phyloP scores from a whole-genome alignment of 768 basidiomycete genomes.

The Galerina sulciceps region DNA sequence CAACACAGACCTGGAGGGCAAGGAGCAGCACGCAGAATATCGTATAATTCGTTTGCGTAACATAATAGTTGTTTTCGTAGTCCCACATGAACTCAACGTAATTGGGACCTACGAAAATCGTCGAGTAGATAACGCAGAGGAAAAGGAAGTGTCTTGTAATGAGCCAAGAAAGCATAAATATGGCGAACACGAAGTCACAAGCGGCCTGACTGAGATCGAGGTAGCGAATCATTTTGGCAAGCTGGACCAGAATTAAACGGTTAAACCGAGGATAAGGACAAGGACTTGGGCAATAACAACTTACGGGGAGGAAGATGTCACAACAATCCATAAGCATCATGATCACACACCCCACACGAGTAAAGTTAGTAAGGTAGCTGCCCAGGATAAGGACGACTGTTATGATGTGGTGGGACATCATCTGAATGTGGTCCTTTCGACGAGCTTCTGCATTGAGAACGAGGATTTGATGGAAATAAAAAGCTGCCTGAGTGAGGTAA shows the following conservation, averaged over 20 bases:
- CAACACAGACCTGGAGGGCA: conserved; percentile 57
- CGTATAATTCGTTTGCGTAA: conserved; percentile 46
- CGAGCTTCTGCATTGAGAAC: conserved; percentile 92
- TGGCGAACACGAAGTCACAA: conserved; percentile 77
- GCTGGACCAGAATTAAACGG: conserved; percentile 41
- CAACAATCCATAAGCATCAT: conserved; percentile 94
- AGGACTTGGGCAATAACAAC: conserved; percentile 32
- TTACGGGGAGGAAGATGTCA: conserved; percentile 90
- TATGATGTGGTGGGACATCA: conserved; percentile 95
- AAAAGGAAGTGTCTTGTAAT: conserved; percentile 88
- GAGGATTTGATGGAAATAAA: conserved; percentile 91
- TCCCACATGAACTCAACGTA: conserved; percentile 63
- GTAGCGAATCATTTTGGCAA: conserved; percentile 95
- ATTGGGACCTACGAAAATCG: conserved; percentile 51
- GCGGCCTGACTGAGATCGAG: conserved; percentile 60
- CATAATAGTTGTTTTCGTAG: conserved; percentile 58
- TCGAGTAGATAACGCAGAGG: conserved; percentile 67
- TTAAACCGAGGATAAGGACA: neutral
- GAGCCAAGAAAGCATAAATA: conserved; percentile 91
- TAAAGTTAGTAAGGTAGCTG: conserved; percentile 85
- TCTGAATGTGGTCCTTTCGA: conserved; percentile 92
- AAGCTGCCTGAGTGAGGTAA: conserved; percentile 84
- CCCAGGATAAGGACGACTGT: conserved; percentile 76
- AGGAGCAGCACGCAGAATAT: conserved; percentile 61
- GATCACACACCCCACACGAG: conserved; percentile 87